Conservation (phyloP, 2,329 filamentous ascomycete species). For the Neoascochyta sp. region DNA sequence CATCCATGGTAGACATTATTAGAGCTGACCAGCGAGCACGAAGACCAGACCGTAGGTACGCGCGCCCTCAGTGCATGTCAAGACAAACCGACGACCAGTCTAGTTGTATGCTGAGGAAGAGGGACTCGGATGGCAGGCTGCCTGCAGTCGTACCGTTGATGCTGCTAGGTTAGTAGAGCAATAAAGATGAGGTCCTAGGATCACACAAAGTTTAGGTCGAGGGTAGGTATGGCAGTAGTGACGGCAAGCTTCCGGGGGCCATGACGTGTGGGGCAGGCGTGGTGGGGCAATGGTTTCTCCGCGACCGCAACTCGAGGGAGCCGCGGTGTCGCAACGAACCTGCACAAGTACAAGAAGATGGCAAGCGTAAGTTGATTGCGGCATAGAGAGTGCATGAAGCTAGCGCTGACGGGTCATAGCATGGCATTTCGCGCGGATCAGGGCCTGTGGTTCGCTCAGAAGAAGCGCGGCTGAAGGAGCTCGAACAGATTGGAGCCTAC, state of each 20-base stretch:
- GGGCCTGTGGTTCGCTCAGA: constrained; percentile 58
- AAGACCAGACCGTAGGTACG: constrained; percentile 1
- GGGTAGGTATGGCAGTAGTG: constrained; percentile 10
- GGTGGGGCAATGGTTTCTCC: constrained; percentile 28
- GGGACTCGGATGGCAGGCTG: constrained; percentile 1
- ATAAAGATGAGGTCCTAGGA: constrained; percentile 22
- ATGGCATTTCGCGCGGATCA: constrained; percentile 69
- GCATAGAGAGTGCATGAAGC: not conserved
- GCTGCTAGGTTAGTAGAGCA: constrained; percentile 36
- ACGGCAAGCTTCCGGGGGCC: constrained; percentile 12
- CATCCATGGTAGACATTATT: constrained; percentile 18
- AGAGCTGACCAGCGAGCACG: constrained; percentile 8
- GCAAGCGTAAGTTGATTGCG: constrained; percentile 38
- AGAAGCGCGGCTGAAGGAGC: constrained; percentile 67
- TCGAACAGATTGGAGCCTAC: constrained; percentile 73
- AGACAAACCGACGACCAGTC: constrained; percentile 17
- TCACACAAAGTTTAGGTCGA: constrained; percentile 11
- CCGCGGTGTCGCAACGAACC: constrained; percentile 8
- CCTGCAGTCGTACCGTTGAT: constrained; percentile 21
- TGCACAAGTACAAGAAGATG: constrained; percentile 23
- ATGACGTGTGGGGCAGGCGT: constrained; percentile 20
- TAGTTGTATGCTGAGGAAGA: constrained; percentile 2
- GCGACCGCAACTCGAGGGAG: constrained; percentile 16
- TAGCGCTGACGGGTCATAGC: constrained; percentile 53
- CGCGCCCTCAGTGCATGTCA: constrained; percentile 23